Conservation (phyloP, 2,329 filamentous ascomycete genomes). For the Scedosporium aurantiacum region DNA sequence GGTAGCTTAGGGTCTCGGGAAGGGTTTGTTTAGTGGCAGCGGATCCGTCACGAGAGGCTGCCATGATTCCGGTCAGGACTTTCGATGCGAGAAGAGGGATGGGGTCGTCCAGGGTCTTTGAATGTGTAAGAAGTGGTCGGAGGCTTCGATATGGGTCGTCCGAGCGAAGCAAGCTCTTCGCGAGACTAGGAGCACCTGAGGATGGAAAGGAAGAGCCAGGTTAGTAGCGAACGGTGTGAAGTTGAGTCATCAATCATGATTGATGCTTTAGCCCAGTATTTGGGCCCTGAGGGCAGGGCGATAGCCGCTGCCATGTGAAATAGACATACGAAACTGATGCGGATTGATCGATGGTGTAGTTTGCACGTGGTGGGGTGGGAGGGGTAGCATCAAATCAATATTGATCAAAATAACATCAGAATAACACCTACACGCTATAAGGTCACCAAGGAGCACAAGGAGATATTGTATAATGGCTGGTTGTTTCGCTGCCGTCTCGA, state of each 20-base stretch:
- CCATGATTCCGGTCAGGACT: slow-evolving; percentile 71
- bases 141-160: slow-evolving; percentile 73
- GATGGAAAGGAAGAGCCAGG: not conserved
- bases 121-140: slow-evolving; percentile 70
- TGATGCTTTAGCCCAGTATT: not conserved
- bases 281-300: no score
- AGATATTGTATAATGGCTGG: slow-evolving; percentile 92
- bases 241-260: not conserved
- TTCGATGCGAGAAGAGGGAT: slow-evolving; percentile 85
- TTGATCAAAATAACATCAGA: not conserved
- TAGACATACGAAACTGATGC: no score
- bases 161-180: slow-evolving; percentile 55
- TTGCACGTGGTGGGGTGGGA: no score
- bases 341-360: not conserved
- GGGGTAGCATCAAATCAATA: not conserved
- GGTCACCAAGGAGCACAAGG: slow-evolving; percentile 75
- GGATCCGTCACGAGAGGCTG: slow-evolving; percentile 51
- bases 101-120: slow-evolving; percentile 62
- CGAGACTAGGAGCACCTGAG: not conserved
- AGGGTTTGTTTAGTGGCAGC: slow-evolving; percentile 64
- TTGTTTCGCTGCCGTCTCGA: slow-evolving; percentile 77
- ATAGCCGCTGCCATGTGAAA: no score
- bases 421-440: slow-evolving; percentile 1
- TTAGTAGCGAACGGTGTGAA: no score
- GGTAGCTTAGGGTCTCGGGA: slow-evolving; percentile 73